A percentile compares a stretch with the other conserved stretches of the same genome.
phyloP scores from a whole-genome alignment of 1,139 yeast genomes.

The Hansenula lynferdii region DNA sequence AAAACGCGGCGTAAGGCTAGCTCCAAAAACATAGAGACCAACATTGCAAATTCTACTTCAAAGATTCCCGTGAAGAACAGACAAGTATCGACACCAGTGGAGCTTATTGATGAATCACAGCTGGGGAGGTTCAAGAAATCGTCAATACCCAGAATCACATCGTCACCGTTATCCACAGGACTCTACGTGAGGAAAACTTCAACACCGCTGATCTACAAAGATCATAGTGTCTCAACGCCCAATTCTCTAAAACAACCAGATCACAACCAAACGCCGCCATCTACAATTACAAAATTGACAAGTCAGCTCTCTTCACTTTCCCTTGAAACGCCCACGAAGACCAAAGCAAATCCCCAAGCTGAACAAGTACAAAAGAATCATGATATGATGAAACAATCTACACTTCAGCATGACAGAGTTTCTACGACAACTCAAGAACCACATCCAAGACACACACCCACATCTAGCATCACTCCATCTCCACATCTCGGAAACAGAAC shows the following conservation, averaged over 20 bases:
- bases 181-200: slow-evolving; percentile 1
- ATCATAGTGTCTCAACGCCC: background rate
- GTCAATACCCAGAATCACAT: slow-evolving; percentile 16
- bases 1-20: slow-evolving; percentile 1
- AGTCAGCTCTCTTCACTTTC: slow-evolving; percentile 5
- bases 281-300: slow-evolving; percentile 12
- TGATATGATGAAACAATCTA: too few relatives aligned
- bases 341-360: slow-evolving; percentile 1
- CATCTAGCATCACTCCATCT: background rate
- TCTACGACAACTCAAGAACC: too few relatives aligned
- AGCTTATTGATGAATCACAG: slow-evolving; percentile 9
- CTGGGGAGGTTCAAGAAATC: slow-evolving; percentile 11
- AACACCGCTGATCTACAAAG: slow-evolving; percentile 7
- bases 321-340: slow-evolving; percentile 5
- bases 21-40: slow-evolving; percentile 6
- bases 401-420: too few relatives aligned
- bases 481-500: background rate
- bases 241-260: background rate
- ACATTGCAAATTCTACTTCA: slow-evolving; percentile 6
- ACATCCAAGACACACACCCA: too few relatives aligned
- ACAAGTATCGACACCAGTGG: slow-evolving; percentile 16
- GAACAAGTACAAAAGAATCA: too few relatives aligned
- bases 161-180: slow-evolving; percentile 10
- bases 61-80: slow-evolving; percentile 17
- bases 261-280: slow-evolving; percentile 7